phyloP scores from a whole-genome alignment of 1,284 basidiomycete species.

The Pholiota adiposa region DNA sequence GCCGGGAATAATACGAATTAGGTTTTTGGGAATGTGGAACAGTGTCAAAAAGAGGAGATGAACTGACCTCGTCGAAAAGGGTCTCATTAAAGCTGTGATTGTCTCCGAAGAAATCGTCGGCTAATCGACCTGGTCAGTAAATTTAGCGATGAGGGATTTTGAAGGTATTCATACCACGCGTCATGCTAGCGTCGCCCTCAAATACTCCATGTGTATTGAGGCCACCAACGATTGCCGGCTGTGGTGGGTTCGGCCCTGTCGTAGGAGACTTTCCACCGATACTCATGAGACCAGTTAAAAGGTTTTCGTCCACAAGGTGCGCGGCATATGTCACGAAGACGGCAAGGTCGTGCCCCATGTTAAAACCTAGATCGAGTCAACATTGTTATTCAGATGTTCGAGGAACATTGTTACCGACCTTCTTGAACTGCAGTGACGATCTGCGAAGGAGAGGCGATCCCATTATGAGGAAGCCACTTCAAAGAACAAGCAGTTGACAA shows the following conservation, averaged over 20 bases:
- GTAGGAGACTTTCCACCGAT: constrained; percentile 28
- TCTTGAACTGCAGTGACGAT: constrained; percentile 24
- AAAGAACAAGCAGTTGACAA: background rate
- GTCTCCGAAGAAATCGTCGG: constrained; percentile 28
- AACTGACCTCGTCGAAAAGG: constrained; percentile 23
- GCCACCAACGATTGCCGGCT: constrained; percentile 22
- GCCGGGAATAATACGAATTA: too few relatives aligned
- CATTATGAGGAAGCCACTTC: constrained; percentile 29
- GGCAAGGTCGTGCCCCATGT: constrained; percentile 20
- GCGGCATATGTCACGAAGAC: constrained; percentile 28
- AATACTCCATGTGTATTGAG: constrained; percentile 18
- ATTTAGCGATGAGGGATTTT: too few relatives aligned
- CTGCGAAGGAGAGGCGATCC: constrained; percentile 25
- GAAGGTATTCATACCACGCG: background rate
- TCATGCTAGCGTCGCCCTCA: constrained; percentile 16
- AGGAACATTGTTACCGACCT: constrained; percentile 5
- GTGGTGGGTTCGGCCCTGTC: constrained; percentile 27
- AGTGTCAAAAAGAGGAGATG: too few relatives aligned
- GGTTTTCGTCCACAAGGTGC: constrained; percentile 30
- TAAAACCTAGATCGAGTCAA: constrained; percentile 14
- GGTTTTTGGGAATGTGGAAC: too few relatives aligned
- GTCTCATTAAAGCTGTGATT: constrained; percentile 25
- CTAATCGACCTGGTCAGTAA: too few relatives aligned
- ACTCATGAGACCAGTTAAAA: constrained; percentile 29
- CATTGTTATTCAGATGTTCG: background rate